A percentile compares a stretch with the other conserved stretches of the same genome.
phyloP scores from a whole-genome alignment of 257 asterid species.

The Gynochthodes officinalis region DNA sequence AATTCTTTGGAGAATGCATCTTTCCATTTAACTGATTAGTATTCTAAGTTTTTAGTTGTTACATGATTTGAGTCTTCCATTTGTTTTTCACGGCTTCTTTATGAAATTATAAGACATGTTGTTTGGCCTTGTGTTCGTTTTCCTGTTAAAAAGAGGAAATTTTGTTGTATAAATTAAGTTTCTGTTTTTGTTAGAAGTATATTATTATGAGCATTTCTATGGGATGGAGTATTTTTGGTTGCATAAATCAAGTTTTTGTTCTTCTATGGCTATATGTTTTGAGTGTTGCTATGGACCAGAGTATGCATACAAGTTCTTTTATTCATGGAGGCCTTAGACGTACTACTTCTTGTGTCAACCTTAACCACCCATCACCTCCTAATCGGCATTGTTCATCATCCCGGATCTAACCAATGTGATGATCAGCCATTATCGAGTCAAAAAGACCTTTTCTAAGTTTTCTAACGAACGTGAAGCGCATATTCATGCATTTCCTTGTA shows the following conservation, averaged over 20 bases:
- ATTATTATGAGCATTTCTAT: not conserved
- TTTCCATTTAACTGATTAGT: not conserved
- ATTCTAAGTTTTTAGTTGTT: not conserved
- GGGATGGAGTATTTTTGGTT: not conserved
- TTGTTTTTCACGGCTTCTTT: not conserved
- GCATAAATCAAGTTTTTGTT: not conserved
- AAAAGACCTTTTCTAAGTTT: not conserved
- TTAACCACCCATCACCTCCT: conserved; percentile 29
- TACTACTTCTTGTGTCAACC: conserved; percentile 41
- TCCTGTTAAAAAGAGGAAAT: not conserved
- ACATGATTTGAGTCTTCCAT: not conserved
- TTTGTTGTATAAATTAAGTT: not conserved
- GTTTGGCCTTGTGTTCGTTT: too few relatives aligned
- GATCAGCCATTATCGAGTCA: not conserved
- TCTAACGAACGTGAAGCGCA: not conserved
- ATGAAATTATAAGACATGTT: not conserved
- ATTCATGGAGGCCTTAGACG: conserved; percentile 38
- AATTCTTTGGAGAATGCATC: not conserved
- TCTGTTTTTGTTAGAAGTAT: not conserved
- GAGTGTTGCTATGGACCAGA: not conserved
- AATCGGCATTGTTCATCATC: conserved; percentile 56
- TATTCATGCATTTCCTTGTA: not conserved
- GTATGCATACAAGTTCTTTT: not conserved
- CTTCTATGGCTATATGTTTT: not conserved
- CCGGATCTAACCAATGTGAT: conserved; percentile 24